These are phyloP conservation scores for Xylaria castorea DNA, from an alignment of 495 filamentous ascomycete species.

Conservation along the genomic window DNA sequence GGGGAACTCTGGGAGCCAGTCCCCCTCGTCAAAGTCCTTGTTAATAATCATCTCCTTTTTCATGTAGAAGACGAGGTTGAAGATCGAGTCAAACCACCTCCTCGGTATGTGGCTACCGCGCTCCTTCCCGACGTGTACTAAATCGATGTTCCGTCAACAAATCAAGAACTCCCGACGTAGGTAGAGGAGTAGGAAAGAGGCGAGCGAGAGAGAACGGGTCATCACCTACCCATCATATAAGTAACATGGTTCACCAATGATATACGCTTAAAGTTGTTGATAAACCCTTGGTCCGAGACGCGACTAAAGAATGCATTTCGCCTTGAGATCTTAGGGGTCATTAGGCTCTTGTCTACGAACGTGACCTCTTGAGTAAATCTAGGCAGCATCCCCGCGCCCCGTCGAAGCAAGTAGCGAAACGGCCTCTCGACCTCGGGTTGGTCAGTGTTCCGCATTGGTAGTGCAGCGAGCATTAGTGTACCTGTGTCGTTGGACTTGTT, in stretches of 20 bases:
- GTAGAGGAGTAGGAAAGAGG: not conserved
- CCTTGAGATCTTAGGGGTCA: not conserved
- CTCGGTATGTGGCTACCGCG: not conserved
- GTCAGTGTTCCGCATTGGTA: not conserved
- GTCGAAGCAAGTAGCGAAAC: not conserved
- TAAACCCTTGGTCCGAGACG: not conserved
- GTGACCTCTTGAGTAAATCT: not conserved
- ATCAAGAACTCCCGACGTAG: not conserved
- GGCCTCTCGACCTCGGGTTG: not conserved
- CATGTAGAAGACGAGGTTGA: not conserved
- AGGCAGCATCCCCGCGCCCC: not conserved
- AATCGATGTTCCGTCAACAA: not conserved
- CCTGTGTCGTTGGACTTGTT: not conserved
- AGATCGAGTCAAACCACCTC: not conserved
- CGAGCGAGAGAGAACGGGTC: not conserved
- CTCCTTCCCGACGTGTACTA: not conserved
- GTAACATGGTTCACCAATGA: not conserved
- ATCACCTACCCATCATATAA: not conserved
- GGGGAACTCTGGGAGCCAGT: not conserved
- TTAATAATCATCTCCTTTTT: not conserved
- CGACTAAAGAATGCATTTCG: not conserved
- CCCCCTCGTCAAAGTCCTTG: not conserved
- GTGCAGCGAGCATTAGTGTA: not conserved
- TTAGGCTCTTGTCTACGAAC: not conserved
- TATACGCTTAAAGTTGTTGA: not conserved